Evolutionary conservation across 2,329 filamentous ascomycete species (phyloP), one percentile per base, ranked within the genome.

Genomic region (Exophiala sideris): DNA sequence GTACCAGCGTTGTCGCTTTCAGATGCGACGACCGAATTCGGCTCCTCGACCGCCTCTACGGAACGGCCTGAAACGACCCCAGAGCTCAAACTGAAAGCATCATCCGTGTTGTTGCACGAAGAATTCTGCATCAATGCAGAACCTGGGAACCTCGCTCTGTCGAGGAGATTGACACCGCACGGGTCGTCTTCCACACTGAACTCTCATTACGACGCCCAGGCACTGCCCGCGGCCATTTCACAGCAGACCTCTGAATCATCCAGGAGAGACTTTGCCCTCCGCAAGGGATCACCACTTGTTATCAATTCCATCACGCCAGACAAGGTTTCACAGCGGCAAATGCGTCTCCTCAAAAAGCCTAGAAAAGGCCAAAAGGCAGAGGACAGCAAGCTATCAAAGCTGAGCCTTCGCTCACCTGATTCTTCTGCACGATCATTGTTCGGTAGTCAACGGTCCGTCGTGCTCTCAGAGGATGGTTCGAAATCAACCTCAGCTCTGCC

Each of bases 131-230:
- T 56, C 32, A 50, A 44, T 12, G 49, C 45, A 11, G 54, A 52
- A 12, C 44, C 16, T 14, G 35, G 46, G 20, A 36, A 16, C 18
- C 47, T 47, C n/a, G 42, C 34, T 16, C 33, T 16, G 20, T 45
- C 46, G 18, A 53, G 36, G 24, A 52, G 45, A 16, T 29, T 60
- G 33, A 60, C 48, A 42, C 39, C 50, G 9, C 50, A 53, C 20
- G 45, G 36, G 34, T 78, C 76, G 8, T 71, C 72, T 8, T 74
- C 75, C 1, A 74, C 75, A 3, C 62, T 78, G 9, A 72, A 70
- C 56, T 77, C 76, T 40, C 73, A 74, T 54, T 78, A 77, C 57
- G 75, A 73, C 58, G 68, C 72, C 16, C 69, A 73, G 46, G 73
- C 71, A 49, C 70, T 70, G 3, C 68, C 71, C 14, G 65, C 71